Conservation (phyloP, 163 green algal species). For the Chlamydomonas reinhardtii region DNA sequence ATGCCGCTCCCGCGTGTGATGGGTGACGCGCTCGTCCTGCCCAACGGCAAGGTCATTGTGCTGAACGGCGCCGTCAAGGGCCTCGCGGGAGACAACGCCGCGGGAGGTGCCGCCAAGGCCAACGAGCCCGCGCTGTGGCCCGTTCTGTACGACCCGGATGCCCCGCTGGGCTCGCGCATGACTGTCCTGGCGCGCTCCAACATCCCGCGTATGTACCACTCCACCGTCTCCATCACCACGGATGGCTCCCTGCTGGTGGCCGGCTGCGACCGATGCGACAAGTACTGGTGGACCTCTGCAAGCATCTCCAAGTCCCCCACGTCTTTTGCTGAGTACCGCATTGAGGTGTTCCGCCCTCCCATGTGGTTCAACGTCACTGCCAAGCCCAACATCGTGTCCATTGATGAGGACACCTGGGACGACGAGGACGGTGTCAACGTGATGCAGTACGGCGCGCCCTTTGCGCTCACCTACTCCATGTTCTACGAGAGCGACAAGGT, state of each 20-base stretch:
- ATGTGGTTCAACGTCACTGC: background rate
- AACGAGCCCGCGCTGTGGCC: conserved; percentile 53
- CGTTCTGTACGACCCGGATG: conserved; percentile 51
- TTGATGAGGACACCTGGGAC: background rate
- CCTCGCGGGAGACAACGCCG: conserved; percentile 35
- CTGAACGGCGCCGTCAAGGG: conserved; percentile 51
- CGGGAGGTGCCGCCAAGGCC: conserved; percentile 23
- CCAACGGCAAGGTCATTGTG: conserved; percentile 48
- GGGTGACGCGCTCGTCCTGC: conserved; percentile 42
- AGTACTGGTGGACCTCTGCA: background rate
- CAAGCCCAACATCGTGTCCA: background rate
- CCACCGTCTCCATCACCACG: conserved; percentile 44
- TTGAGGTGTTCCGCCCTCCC: conserved; percentile 21
- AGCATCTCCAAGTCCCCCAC: conserved; percentile 4
- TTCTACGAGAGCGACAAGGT: background rate
- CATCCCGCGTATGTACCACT: conserved; percentile 62
- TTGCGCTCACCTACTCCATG: background rate
- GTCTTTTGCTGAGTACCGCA: conserved; percentile 10
- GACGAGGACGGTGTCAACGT: background rate
- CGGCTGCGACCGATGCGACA: conserved; percentile 59
- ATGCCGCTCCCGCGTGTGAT: conserved; percentile 46
- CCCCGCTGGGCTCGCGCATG: conserved; percentile 29
- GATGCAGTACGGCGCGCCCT: conserved; percentile 14
- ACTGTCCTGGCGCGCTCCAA: conserved; percentile 25
- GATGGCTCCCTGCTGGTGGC: conserved; percentile 57